These are phyloP conservation scores for Avena atlantica DNA, from an alignment of 176 grass and related monocot species.

Conservation along the genomic window DNA sequence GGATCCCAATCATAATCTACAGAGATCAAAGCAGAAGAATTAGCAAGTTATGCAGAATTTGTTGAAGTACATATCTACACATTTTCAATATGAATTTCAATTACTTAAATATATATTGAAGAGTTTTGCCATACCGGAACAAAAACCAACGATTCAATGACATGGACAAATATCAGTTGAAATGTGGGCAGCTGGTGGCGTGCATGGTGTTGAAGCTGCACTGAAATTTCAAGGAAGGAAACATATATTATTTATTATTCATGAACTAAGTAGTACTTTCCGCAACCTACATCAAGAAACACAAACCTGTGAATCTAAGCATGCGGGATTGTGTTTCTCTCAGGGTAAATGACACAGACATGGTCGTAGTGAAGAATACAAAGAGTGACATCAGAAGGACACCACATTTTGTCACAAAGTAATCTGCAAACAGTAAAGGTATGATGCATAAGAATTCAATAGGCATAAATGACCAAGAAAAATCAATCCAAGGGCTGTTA, in stretches of 20 bases:
- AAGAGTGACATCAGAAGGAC: conserved; percentile 99
- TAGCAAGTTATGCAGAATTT: conserved; percentile 20
- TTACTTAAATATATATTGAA: conserved; percentile 19
- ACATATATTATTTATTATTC: conserved; percentile 24
- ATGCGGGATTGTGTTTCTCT: conserved; percentile 98
- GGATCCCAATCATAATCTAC: conserved; percentile 98
- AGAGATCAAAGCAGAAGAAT: conserved; percentile 54
- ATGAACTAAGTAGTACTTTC: conserved; percentile 28
- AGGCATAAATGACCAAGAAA: conserved; percentile 32
- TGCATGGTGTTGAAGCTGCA: conserved; percentile 99
- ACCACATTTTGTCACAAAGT: conserved; percentile 96
- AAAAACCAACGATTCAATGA: conserved; percentile 98
- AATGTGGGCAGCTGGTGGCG: conserved; percentile 92
- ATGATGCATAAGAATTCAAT: conserved; percentile 43
- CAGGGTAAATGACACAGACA: conserved; percentile 99
- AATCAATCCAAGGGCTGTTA: neutral
- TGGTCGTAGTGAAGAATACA: conserved; percentile 99
- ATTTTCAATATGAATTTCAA: conserved; percentile 35
- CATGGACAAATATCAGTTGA: conserved; percentile 98
- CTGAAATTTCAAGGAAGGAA: conserved; percentile 64
- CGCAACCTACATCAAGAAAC: conserved; percentile 30
- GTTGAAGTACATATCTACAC: conserved; percentile 10
- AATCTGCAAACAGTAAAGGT: conserved; percentile 68
- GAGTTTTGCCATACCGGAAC: conserved; percentile 76
- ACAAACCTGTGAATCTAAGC: conserved; percentile 96